Conservation (phyloP, 495 filamentous ascomycete genomes). For the Trichocladium antarcticum region DNA sequence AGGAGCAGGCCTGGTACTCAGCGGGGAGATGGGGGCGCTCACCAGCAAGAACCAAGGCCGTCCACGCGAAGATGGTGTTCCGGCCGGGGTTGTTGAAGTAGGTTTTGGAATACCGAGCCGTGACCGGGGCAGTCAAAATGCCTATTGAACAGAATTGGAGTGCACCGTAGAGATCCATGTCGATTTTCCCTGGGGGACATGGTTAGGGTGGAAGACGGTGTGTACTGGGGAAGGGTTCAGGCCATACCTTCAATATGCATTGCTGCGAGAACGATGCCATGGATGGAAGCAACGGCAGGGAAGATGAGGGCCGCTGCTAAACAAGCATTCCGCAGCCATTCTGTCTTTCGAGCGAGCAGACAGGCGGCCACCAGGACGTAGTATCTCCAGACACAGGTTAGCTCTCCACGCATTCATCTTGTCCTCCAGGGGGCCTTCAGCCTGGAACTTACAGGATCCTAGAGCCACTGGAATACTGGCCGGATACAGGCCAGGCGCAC, state of each 20-base stretch:
- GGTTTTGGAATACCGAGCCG: constrained; percentile 44
- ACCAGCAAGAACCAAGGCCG: constrained; percentile 45
- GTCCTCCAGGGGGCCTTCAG: neutral
- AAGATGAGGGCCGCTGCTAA: constrained; percentile 51
- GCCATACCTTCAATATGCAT: constrained; percentile 40
- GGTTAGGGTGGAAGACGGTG: too few species aligned
- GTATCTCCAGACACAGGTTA: constrained; percentile 31
- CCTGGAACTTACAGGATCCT: constrained; percentile 39
- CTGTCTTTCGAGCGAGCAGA: constrained; percentile 44
- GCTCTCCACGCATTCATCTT: neutral
- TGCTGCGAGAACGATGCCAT: constrained; percentile 46
- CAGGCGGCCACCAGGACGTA: constrained; percentile 49
- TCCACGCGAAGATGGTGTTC: constrained; percentile 54
- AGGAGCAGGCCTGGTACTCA: neutral
- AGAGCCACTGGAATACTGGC: constrained; percentile 49
- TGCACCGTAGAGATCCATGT: constrained; percentile 55
- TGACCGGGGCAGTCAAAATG: constrained; percentile 47
- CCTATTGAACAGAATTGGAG: constrained; percentile 54
- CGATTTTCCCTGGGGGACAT: constrained; percentile 28
- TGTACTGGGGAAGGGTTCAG: constrained; percentile 23
- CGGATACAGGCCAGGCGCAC: constrained; percentile 50
- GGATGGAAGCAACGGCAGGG: constrained; percentile 49
- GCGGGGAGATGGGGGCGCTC: constrained; percentile 4
- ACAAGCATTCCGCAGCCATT: constrained; percentile 48
- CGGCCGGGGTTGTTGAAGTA: constrained; percentile 50